Base-by-base conservation (phyloP, 331 rosid species). In the Quercus phellos region DNA sequence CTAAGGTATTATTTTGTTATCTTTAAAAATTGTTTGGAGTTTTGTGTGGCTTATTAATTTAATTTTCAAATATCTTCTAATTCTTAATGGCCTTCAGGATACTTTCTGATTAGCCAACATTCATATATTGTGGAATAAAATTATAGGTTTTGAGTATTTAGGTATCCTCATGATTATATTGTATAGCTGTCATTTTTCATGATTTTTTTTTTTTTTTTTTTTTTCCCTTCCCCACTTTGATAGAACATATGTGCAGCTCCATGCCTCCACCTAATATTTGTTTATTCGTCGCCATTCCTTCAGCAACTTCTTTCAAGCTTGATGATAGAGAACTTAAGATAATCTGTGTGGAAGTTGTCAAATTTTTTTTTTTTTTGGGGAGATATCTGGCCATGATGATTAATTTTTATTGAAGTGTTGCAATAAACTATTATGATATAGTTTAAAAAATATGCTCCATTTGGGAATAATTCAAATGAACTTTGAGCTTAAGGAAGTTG, bases 1-100 rank as follows among this genome's bases (percentile, higher is more conserved):
- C 99, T 11, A 79, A 88, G 97, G 99, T 94, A 80, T 72, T 83
- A 55, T 51, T 58, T 68, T 70, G 38, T 21, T 21, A 12, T 70
- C 74, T 68, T 34, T 50, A 69, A 69, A 61, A 55, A 68, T 71
- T 55, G 76, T 66, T 76, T 55, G 78, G 21, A 56, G 27, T 34
- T 55, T 77, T 73, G 30, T 22, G 35, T 46, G 55, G 63, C 80
- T 43, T 68, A 63, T 77, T 68, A 76, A 32, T 80, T 81, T 71
- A 17, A 34, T 38, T 55, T 73, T 27, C 50, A 26, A 24, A 3
- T 32, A 38, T 51, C 46, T 51, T 34, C 21, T 29, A 61, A 21
- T 29, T 68, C 60, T 56, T 17, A 70, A 35, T 74, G 46, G 61
- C 56, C 19, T 51, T n/a, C 34, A 19, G 46, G 14, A 11, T 29